Percentiles rank a stretch among this genome's conserved stretches.
Evolutionary conservation across 1,284 basidiomycete species (phyloP).

Genomic region (Ganoderma meredithae): DNA sequence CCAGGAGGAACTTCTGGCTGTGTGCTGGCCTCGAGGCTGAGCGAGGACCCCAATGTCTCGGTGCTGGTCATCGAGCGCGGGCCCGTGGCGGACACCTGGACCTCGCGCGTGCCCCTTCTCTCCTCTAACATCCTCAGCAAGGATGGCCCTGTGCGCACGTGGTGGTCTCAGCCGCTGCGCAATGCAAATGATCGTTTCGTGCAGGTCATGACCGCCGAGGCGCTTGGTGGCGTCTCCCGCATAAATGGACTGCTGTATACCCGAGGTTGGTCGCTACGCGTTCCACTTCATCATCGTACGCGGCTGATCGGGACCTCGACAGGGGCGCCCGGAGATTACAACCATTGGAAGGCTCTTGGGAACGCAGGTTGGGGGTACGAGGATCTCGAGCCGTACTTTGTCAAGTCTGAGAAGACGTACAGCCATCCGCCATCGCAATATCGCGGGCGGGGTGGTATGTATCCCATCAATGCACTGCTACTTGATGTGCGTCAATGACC

Average conservation of each 20-base stretch:
- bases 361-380: conserved; percentile 47
- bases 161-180: too few relatives aligned
- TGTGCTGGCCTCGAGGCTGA: too few relatives aligned
- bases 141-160: conserved; percentile 3
- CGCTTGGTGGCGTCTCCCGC: conserved; percentile 44
- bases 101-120: conserved; percentile 44
- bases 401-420: conserved; percentile 41
- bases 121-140: conserved; percentile 37
- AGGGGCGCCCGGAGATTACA: conserved; percentile 45
- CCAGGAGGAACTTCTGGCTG: background rate
- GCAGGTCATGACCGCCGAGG: conserved; percentile 36
- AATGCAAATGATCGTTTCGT: too few relatives aligned
- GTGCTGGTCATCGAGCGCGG: conserved; percentile 48
- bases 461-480: background rate
- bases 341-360: conserved; percentile 45
- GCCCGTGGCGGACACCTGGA: conserved; percentile 43
- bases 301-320: background rate
- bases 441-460: too few relatives aligned
- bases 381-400: conserved; percentile 47
- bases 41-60: conserved; percentile 10
- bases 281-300: too few relatives aligned
- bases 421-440: too few relatives aligned
- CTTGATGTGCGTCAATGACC: background rate
- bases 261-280: conserved; percentile 20
- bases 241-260: too few relatives aligned